These are phyloP conservation scores for Suillus alpinus DNA, from an alignment of 768 basidiomycete genomes.

Conservation along the genomic window DNA sequence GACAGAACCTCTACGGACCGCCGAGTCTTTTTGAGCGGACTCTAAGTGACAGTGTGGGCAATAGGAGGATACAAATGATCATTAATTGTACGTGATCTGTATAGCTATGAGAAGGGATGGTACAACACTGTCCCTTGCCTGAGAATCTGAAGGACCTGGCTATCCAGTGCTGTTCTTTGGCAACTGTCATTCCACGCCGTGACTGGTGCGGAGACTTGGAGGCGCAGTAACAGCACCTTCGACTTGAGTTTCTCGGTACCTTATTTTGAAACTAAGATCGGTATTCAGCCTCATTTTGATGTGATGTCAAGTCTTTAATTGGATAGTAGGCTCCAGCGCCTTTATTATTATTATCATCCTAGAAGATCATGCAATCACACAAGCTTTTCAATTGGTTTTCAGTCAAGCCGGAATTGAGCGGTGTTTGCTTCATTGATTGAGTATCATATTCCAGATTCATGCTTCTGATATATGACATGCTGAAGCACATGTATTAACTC, in stretches of 20 bases:
- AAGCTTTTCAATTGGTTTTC: not conserved
- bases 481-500: slow-evolving; percentile 5
- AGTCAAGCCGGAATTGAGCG: not conserved
- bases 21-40: slow-evolving; percentile 5
- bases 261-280: slow-evolving; percentile 16
- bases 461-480: slow-evolving; percentile 8
- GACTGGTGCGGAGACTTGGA: slow-evolving; percentile 10
- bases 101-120: slow-evolving; percentile 12
- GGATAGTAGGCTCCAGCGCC: slow-evolving; percentile 13
- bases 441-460: slow-evolving; percentile 8
- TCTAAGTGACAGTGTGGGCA: slow-evolving; percentile 13
- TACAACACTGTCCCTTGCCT: slow-evolving; percentile 15
- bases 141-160: slow-evolving; percentile 17
- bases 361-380: slow-evolving; percentile 5
- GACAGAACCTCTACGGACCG: slow-evolving; percentile 14
- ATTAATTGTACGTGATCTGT: slow-evolving; percentile 26
- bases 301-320: slow-evolving; percentile 19
- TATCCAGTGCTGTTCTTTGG: slow-evolving; percentile 8
- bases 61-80: slow-evolving; percentile 5
- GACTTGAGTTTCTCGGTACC: slow-evolving; percentile 14
- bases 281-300: slow-evolving; percentile 13
- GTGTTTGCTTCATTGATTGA: slow-evolving; percentile 11
- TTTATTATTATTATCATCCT: slow-evolving; percentile 7
- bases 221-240: slow-evolving; percentile 15
- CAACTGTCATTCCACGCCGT: slow-evolving; percentile 8